A percentile compares a stretch with the other conserved stretches of the same genome.
These are phyloP conservation scores for Aspergillus neoniger DNA, from an alignment of 2,329 filamentous ascomycete species.

Conservation along the genomic window DNA sequence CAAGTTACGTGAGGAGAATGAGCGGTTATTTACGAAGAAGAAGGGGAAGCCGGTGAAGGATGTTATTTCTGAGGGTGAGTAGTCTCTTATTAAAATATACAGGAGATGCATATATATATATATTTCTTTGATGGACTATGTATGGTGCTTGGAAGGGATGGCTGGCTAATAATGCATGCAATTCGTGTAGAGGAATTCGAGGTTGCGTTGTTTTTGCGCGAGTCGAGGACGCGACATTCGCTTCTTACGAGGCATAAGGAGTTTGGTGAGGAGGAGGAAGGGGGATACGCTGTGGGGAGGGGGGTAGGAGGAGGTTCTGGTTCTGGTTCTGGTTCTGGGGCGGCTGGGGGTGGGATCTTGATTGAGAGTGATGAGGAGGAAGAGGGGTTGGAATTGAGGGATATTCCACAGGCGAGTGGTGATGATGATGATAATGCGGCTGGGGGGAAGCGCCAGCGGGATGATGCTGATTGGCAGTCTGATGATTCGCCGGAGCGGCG, in stretches of 20 bases:
- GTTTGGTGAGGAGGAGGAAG: conserved; percentile 60
- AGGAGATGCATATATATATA: no score
- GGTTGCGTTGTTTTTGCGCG: conserved; percentile 88
- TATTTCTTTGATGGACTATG: no score
- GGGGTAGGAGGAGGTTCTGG: background rate
- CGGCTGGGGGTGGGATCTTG: conserved; percentile 45
- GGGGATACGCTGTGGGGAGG: background rate
- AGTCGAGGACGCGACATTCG: conserved; percentile 80
- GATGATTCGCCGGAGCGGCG: conserved; percentile 18
- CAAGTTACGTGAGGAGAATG: conserved; percentile 84
- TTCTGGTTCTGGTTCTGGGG: background rate
- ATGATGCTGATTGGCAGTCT: conserved; percentile 2
- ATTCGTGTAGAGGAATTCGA: conserved; percentile 79
- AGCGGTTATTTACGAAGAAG: conserved; percentile 62
- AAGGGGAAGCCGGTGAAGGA: conserved; percentile 86
- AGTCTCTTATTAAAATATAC: no score
- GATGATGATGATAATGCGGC: conserved; percentile 20
- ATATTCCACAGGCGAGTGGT: conserved; percentile 55
- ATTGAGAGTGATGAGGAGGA: conserved; percentile 66
- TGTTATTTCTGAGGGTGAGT: conserved; percentile 73
- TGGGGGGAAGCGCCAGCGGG: conserved; percentile 13
- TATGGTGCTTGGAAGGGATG: no score
- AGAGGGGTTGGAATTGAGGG: conserved; percentile 49
- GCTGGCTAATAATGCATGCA: background rate
- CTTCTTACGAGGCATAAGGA: conserved; percentile 83